Base-by-base conservation (phyloP, 495 filamentous ascomycete species). In the Jackrogersella multiformis region DNA sequence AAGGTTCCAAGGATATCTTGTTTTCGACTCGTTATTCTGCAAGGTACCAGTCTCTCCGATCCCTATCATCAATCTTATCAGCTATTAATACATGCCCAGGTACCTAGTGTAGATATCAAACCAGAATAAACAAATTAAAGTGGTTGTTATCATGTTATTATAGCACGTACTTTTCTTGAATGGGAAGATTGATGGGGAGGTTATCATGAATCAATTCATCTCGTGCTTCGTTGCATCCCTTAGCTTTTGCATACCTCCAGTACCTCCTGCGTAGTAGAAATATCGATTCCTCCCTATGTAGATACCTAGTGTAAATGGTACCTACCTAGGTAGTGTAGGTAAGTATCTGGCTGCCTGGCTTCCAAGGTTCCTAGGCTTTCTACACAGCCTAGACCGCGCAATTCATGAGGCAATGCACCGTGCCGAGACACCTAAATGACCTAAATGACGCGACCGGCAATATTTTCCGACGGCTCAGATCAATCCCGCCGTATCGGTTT, bases 351-450 rank as follows among this genome's bases (percentile, higher is more conserved):
- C n/a, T n/a, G n/a, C n/a, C n/a, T n/a, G n/a, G n/a, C n/a, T n/a
- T n/a, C n/a, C n/a, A n/a, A n/a, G n/a, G n/a, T n/a, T n/a, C n/a
- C n/a, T n/a, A n/a, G n/a, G n/a, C n/a, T n/a, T 1, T 16, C 15
- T 60, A 41, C 55, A 56, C 59, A 69, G 60, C 66, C 66, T 16
- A 53, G 67, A 70, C 67, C 67, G 57, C 67, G 67, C 67, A 70
- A 70, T 70, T 53, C 16, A 46, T 23, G 56, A 61, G 61, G 66
- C 61, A 61, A 52, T 65, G 61, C 67, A 56, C 61, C 45, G 61
- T 66, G 67, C 61, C 67, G 60, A 70, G 61, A 61, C 59, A 28
- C 52, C 61, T 60, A 64, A 60, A 56, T 21, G n/a, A 44, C 41
- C 52, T 39, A 52, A 64, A 70, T 69, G 66, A 69, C 60, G 66